Evolutionary conservation across 2,329 filamentous ascomycete genomes (phyloP), one percentile per base, ranked within the genome.

Genomic region (Calonectria henricotiae): DNA sequence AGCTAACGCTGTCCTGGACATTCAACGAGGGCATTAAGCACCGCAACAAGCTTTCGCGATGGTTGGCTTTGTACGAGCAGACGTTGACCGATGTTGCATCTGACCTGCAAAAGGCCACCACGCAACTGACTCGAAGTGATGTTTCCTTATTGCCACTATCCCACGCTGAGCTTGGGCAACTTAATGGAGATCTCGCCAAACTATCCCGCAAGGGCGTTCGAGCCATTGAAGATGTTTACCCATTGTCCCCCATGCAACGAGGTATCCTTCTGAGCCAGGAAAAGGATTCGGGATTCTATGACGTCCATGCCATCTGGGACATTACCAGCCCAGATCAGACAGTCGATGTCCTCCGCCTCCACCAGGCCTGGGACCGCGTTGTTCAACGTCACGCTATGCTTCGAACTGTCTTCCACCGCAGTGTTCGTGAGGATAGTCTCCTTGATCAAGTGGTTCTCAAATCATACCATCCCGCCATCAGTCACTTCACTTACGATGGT

Each of bases 391-490:
- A 87, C 63, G 70, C 84, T 0, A 83, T 85, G 9, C 75, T 88
- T 47, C 77, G 86, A 62, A 87, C 86, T 0, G 78, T 87, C 23
- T 88, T 88, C 65, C 81, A 83, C 43, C 85, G 86, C 64, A 87
- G 86, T 27, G 80, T 85, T 13, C 80, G 82, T 67, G 65, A 75
- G 4, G 80, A 84, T 8, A 85, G 85, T 0, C 78, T 87, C 1
- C 87, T 83, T 51, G 85, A 88, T 62, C 85, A 85, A 72, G 80
- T 88, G 4, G 79, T 88, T 1, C 76, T 88, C 8, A 78, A 65
- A n/a, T 39, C 69, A 30, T 67, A 73, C 7, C 4, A 76, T 25
- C 43, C 39, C 2, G 66, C 72, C 1, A 27, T 70, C 23, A 51
- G 62, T 15, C 46, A 66, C 2, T 73, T 55, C 2, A 64, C 76